Conservation (phyloP, 2,329 filamentous ascomycete species). For the Trichocomaceae sp. region DNA sequence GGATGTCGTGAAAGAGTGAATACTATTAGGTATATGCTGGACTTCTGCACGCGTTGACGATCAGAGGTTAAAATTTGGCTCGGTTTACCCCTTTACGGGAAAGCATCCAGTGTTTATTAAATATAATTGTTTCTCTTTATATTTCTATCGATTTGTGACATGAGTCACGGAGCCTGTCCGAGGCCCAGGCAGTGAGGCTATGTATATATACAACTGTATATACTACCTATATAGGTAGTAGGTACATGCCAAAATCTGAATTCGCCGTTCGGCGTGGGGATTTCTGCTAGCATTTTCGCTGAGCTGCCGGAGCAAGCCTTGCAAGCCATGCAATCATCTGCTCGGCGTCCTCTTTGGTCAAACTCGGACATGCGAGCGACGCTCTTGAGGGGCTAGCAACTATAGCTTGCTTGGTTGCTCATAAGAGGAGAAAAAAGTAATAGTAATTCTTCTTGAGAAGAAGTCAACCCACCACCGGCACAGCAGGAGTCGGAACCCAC, state of each 20-base stretch:
- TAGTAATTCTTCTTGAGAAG: neutral
- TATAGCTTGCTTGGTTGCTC: neutral
- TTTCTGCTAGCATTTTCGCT: neutral
- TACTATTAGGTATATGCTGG: too few relatives aligned
- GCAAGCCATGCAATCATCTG: neutral
- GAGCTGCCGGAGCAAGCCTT: neutral
- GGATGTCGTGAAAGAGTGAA: slow-evolving; percentile 63
- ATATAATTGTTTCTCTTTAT: too few relatives aligned
- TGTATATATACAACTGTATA: too few relatives aligned
- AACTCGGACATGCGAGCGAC: neutral
- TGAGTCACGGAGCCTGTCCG: too few relatives aligned
- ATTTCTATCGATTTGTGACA: too few relatives aligned
- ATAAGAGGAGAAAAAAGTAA: neutral
- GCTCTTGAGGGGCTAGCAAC: neutral
- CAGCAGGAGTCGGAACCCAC: slow-evolving; percentile 29
- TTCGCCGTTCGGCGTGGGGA: neutral
- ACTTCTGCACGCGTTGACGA: too few relatives aligned
- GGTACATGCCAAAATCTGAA: neutral
- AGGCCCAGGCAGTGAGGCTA: too few relatives aligned
- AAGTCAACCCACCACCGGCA: slow-evolving; percentile 18
- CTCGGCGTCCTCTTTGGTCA: neutral
- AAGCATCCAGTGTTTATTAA: too few relatives aligned
- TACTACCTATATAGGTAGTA: too few relatives aligned
- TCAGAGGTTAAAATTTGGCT: too few relatives aligned
- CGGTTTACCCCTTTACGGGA: too few relatives aligned